Evolutionary conservation across 768 basidiomycete genomes (phyloP).

Genomic region (Cubamyces sp.): DNA sequence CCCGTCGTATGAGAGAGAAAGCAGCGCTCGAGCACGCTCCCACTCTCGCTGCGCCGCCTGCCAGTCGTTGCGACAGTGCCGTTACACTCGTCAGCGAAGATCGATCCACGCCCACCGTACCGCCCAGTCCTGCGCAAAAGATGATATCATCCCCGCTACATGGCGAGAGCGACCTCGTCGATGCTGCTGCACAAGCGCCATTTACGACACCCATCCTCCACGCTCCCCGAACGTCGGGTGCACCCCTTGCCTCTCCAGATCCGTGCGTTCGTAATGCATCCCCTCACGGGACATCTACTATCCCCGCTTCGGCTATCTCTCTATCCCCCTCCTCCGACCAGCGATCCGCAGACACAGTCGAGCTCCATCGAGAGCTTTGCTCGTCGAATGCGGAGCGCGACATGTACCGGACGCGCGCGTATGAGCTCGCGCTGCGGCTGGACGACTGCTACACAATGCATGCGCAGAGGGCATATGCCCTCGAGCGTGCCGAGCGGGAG

Average conservation of each 20-base stretch:
- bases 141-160: neutral
- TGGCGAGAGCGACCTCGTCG: neutral
- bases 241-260: neutral
- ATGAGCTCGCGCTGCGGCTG: slow-evolving; percentile 14
- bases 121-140: neutral
- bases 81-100: neutral
- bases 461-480: neutral
- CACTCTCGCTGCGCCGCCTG: neutral
- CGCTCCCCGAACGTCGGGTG: neutral
- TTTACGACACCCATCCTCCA: neutral
- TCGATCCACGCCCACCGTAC: too few species aligned
- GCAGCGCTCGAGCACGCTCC: too few species aligned
- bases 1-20: too few species aligned
- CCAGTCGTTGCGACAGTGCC: neutral
- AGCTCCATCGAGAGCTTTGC: slow-evolving; percentile 5
- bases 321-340: neutral
- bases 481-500: slow-evolving; percentile 4
- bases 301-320: neutral
- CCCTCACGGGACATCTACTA: neutral
- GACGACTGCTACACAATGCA: slow-evolving; percentile 8
- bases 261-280: neutral
- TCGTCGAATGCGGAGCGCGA: slow-evolving; percentile 8
- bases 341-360: neutral
- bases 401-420: slow-evolving; percentile 17
- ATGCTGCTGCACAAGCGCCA: neutral